phyloP scores from a whole-genome alignment of 148 eudicot genomes.

The Arctostaphylos glauca region DNA sequence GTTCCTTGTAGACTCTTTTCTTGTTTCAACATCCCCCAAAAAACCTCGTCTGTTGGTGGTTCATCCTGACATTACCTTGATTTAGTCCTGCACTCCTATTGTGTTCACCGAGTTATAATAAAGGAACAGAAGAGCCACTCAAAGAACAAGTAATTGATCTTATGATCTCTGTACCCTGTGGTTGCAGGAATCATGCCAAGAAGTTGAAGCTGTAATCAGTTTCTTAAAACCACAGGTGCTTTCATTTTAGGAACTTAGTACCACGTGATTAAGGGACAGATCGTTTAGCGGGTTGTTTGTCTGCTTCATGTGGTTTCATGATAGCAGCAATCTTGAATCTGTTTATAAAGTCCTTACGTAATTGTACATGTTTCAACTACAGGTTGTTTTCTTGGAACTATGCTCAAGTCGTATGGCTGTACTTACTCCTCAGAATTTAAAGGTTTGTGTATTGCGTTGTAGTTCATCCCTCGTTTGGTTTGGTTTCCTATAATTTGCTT shows the following conservation, averaged over 20 bases:
- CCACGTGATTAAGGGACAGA: conserved; percentile 11
- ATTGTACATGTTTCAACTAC: conserved; percentile 14
- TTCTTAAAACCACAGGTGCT: conserved; percentile 83
- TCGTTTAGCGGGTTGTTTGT: conserved; percentile 9
- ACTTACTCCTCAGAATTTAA: conserved; percentile 67
- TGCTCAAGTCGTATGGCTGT: conserved; percentile 80
- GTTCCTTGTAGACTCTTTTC: background rate
- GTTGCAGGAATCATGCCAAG: conserved; percentile 84
- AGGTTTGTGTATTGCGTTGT: conserved; percentile 36
- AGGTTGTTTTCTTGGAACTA: conserved; percentile 95
- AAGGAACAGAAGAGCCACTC: background rate
- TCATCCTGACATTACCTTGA: background rate
- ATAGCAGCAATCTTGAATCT: background rate
- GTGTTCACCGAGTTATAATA: background rate
- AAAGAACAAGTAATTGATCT: background rate
- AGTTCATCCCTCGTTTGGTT: background rate
- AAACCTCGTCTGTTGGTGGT: background rate
- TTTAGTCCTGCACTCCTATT: background rate
- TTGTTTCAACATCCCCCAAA: background rate
- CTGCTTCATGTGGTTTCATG: conserved; percentile 4
- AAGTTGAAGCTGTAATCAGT: conserved; percentile 82
- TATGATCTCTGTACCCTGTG: conserved; percentile 4
- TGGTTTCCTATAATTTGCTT: background rate
- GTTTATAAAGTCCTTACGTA: background rate
- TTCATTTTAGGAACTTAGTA: conserved; percentile 17